These are phyloP conservation scores for Pythium aristosporum DNA, from an alignment of 352 stramenopile genomes.

Conservation along the genomic window DNA sequence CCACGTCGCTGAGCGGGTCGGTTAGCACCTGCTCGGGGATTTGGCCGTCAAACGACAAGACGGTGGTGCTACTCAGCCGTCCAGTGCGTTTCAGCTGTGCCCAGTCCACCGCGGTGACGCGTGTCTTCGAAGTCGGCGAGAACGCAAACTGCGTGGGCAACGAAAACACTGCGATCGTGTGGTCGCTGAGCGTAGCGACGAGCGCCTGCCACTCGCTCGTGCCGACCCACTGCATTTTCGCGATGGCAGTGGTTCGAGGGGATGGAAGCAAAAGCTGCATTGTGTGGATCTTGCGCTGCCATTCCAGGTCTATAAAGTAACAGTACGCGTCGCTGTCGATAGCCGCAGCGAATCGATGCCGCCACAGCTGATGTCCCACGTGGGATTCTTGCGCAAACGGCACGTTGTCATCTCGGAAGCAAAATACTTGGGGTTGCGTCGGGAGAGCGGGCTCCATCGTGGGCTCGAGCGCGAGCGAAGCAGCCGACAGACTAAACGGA, in stretches of 20 bases:
- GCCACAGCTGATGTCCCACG: not conserved
- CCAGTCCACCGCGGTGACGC: conserved; percentile 35
- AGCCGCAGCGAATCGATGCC: conserved; percentile 16
- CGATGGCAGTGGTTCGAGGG: not conserved
- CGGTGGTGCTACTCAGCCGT: conserved; percentile 36
- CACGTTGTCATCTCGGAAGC: conserved; percentile 19
- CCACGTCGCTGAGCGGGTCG: conserved; percentile 41
- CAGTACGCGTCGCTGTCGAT: conserved; percentile 21
- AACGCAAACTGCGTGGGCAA: conserved; percentile 37
- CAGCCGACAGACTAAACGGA: conserved; percentile 12
- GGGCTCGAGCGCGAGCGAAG: conserved; percentile 15
- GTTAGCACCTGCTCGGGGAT: conserved; percentile 35
- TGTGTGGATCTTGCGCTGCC: conserved; percentile 13
- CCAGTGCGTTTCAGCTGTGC: conserved; percentile 36
- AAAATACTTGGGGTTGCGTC: not conserved
- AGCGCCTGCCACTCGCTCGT: conserved; percentile 28
- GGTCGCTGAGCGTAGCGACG: conserved; percentile 14
- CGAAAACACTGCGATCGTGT: conserved; percentile 39
- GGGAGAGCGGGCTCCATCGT: not conserved
- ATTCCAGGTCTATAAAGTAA: conserved; percentile 25
- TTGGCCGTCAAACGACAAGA: conserved; percentile 25
- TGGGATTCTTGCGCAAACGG: not conserved
- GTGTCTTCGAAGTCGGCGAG: conserved; percentile 15
- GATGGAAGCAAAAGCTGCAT: conserved; percentile 22
- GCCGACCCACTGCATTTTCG: conserved; percentile 21